Evolutionary conservation across 257 asterid genomes (phyloP).

Genomic region (Solanum etuberosum): DNA sequence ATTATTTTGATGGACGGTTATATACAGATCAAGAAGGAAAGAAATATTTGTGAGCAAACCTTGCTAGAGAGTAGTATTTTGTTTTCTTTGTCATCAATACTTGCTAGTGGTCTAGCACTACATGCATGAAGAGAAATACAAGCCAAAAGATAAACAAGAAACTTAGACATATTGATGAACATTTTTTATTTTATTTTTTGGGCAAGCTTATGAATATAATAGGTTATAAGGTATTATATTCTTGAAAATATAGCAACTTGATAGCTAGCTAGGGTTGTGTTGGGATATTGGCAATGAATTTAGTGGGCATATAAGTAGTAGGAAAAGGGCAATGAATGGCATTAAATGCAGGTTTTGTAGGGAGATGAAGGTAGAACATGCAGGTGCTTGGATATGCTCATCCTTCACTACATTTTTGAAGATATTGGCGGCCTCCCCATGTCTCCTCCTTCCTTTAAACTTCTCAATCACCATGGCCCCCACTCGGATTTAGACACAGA

Average conservation of each 20-base stretch:
- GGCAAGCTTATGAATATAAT: background rate
- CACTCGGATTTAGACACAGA: background rate
- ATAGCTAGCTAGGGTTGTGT: background rate
- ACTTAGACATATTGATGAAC: conserved; percentile 17
- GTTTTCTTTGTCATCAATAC: background rate
- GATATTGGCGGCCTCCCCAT: conserved; percentile 33
- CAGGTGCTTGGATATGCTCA: conserved; percentile 30
- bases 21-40: background rate
- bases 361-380: conserved; percentile 50
- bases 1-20: background rate
- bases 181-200: background rate
- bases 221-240: background rate
- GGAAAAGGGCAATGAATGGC: conserved; percentile 16
- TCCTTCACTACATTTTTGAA: conserved; percentile 22
- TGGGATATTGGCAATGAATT: background rate
- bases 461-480: background rate
- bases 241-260: background rate
- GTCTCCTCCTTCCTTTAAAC: conserved; percentile 17
- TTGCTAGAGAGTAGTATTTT: conserved; percentile 9
- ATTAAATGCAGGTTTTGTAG: conserved; percentile 44
- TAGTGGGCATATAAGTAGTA: conserved; percentile 3
- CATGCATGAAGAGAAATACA: conserved; percentile 48
- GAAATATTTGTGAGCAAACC: conserved; percentile 12
- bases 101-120: conserved; percentile 38
- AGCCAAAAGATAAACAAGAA: conserved; percentile 19